Evolutionary conservation across 1,284 basidiomycete genomes (phyloP).

Genomic region (Termitomyces sp.): DNA sequence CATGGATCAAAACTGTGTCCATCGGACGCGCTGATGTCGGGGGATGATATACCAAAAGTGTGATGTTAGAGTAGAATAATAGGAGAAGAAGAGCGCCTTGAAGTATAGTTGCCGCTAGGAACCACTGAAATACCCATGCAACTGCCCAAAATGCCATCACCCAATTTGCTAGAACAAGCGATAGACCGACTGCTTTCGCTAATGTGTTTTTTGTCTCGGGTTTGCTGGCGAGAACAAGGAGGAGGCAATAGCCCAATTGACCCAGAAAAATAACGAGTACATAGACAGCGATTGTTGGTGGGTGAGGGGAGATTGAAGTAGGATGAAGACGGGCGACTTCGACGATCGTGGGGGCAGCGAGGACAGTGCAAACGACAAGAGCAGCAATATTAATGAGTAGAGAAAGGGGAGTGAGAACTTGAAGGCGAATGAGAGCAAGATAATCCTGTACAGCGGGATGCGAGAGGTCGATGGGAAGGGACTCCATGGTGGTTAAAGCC

Average conservation of each 20-base stretch:
- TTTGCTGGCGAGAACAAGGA: slow-evolving; percentile 68
- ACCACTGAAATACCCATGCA: slow-evolving; percentile 67
- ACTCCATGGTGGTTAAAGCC: slow-evolving; percentile 33
- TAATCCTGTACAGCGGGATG: slow-evolving; percentile 53
- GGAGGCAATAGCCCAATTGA: slow-evolving; percentile 76
- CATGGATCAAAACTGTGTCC: slow-evolving; percentile 67
- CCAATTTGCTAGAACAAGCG: slow-evolving; percentile 79
- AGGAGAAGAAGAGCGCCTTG: slow-evolving; percentile 56
- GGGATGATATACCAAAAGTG: slow-evolving; percentile 62
- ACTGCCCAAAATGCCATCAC: slow-evolving; percentile 81
- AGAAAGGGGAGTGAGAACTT: slow-evolving; percentile 75
- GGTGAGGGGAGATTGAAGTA: slow-evolving; percentile 69
- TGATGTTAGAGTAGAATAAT: slow-evolving; percentile 62
- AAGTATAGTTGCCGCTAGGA: slow-evolving; percentile 55
- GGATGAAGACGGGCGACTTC: slow-evolving; percentile 41
- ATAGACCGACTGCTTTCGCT: slow-evolving; percentile 72
- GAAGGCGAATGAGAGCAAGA: slow-evolving; percentile 56
- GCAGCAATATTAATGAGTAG: slow-evolving; percentile 66
- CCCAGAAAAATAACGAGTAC: slow-evolving; percentile 55
- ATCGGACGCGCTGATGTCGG: slow-evolving; percentile 52
- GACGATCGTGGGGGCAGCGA: slow-evolving; percentile 55
- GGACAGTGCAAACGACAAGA: slow-evolving; percentile 49
- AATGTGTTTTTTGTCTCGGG: slow-evolving; percentile 76
- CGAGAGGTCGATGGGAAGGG: slow-evolving; percentile 44
- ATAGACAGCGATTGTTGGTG: slow-evolving; percentile 62